Evolutionary conservation across 495 filamentous ascomycete species (phyloP).

Genomic region (Podospora pseudoanserina): DNA sequence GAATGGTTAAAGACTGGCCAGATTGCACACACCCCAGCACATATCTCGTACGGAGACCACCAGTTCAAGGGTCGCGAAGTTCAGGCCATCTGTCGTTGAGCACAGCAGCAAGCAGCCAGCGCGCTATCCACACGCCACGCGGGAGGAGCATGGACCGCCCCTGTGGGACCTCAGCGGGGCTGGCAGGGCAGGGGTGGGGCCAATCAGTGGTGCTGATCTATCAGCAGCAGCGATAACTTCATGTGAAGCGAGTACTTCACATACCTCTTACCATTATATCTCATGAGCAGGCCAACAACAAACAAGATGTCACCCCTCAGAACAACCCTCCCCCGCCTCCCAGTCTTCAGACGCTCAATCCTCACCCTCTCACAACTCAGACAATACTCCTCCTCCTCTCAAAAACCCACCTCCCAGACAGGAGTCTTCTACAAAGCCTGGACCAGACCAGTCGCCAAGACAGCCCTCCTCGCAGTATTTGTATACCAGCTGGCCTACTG

Average conservation of each 20-base stretch:
- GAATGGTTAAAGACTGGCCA: conserved; percentile 21
- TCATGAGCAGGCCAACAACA: too few relatives aligned
- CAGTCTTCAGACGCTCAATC: not conserved
- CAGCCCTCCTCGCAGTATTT: conserved; percentile 79
- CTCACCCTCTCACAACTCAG: conserved; percentile 7
- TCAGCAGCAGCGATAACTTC: not conserved
- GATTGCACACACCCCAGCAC: conserved; percentile 25
- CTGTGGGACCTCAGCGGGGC: not conserved
- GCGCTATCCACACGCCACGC: not conserved
- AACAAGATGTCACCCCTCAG: conserved; percentile 11
- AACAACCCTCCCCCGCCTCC: conserved; percentile 8
- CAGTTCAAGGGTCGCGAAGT: conserved; percentile 12
- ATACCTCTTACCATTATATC: too few relatives aligned
- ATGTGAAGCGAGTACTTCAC: too few relatives aligned
- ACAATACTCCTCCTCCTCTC: conserved; percentile 17
- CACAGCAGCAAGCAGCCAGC: not conserved
- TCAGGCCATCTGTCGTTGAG: conserved; percentile 29
- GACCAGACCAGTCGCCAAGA: conserved; percentile 74
- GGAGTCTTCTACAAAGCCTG: conserved; percentile 75
- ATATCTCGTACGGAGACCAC: not conserved
- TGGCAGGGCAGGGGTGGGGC: not conserved
- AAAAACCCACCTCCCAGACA: conserved; percentile 17
- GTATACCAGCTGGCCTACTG: conserved; percentile 85
- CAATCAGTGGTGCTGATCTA: not conserved
- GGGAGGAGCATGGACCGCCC: not conserved